Percentiles rank a stretch among this genome's conserved stretches.
Evolutionary conservation across 768 basidiomycete species (phyloP).

Genomic region (Trametes cingulata): DNA sequence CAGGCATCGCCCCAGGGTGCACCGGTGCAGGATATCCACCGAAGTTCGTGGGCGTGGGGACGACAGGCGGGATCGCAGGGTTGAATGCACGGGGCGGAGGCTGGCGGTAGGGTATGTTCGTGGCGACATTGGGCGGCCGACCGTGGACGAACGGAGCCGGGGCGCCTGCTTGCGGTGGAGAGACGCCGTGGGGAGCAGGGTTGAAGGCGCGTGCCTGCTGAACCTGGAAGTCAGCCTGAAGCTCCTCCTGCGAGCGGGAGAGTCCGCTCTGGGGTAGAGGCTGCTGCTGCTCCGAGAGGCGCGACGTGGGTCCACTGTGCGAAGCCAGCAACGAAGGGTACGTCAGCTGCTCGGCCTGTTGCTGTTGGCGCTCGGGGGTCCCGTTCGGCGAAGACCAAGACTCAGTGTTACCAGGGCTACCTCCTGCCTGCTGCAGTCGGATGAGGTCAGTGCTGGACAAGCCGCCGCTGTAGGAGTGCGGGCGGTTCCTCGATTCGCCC

Average conservation of each 20-base stretch:
- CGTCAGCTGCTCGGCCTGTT: constrained; percentile 37
- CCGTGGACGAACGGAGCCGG: constrained; percentile 50
- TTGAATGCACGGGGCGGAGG: constrained; percentile 53
- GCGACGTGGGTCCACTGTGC: constrained; percentile 39
- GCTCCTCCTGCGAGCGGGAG: constrained; percentile 31
- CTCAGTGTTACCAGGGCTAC: constrained; percentile 32
- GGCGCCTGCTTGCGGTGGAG: constrained; percentile 36
- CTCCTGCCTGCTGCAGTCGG: constrained; percentile 69
- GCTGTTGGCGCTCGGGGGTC: constrained; percentile 30
- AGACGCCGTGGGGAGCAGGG: constrained; percentile 39
- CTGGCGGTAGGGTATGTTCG: constrained; percentile 59
- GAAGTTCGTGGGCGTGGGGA: constrained; percentile 55
- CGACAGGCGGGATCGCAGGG: constrained; percentile 44
- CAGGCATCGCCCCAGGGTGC: constrained; percentile 67
- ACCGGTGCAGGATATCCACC: constrained; percentile 40
- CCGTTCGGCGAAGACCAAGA: constrained; percentile 32
- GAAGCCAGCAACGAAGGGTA: constrained; percentile 67
- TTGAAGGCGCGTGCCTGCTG: constrained; percentile 62
- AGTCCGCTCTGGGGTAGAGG: constrained; percentile 41
- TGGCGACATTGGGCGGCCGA: constrained; percentile 50
- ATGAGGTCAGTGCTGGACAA: constrained; percentile 72
- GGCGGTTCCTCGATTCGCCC: constrained; percentile 70
- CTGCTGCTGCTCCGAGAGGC: constrained; percentile 53
- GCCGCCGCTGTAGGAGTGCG: constrained; percentile 81
- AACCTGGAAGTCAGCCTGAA: constrained; percentile 55